Evolutionary conservation across 352 stramenopile species (phyloP).

Genomic region (Globisporangium megalacanthum): DNA sequence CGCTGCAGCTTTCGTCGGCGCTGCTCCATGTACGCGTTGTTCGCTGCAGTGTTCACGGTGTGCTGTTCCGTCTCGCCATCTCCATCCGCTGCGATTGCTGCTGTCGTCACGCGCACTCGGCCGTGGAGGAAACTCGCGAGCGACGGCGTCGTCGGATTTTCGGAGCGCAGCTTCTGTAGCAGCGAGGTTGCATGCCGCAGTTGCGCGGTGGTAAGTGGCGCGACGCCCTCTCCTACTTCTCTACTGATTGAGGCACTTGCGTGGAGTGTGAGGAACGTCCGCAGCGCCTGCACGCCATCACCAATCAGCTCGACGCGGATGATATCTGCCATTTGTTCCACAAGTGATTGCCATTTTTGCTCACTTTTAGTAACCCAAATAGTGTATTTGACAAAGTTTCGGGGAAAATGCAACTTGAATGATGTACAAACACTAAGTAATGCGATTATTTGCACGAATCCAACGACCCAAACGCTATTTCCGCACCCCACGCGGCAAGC

Average conservation of each 20-base stretch:
- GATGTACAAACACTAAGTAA: too few species aligned
- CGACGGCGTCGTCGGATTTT: conserved; percentile 4
- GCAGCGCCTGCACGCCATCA: conserved; percentile 24
- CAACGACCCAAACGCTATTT: too few species aligned
- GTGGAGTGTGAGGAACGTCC: conserved; percentile 17
- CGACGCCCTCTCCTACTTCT: neutral
- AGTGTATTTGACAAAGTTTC: neutral
- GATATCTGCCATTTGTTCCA: neutral
- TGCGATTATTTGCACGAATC: too few species aligned
- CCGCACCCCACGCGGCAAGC: too few species aligned
- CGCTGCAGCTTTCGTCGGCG: conserved; percentile 61
- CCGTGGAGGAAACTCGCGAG: conserved; percentile 11
- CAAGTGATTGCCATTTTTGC: neutral
- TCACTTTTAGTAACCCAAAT: too few species aligned
- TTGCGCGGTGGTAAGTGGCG: conserved; percentile 4
- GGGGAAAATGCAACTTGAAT: too few species aligned
- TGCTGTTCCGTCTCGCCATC: conserved; percentile 7
- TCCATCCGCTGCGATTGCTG: neutral
- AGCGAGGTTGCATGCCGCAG: conserved; percentile 7
- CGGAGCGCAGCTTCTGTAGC: conserved; percentile 2
- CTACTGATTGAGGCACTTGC: neutral
- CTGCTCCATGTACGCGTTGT: conserved; percentile 32
- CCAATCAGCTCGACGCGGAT: conserved; percentile 18
- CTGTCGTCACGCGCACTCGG: conserved; percentile 1
- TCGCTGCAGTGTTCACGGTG: neutral